phyloP scores from a whole-genome alignment of 805 yeast species.

The Ogataea corticis region DNA sequence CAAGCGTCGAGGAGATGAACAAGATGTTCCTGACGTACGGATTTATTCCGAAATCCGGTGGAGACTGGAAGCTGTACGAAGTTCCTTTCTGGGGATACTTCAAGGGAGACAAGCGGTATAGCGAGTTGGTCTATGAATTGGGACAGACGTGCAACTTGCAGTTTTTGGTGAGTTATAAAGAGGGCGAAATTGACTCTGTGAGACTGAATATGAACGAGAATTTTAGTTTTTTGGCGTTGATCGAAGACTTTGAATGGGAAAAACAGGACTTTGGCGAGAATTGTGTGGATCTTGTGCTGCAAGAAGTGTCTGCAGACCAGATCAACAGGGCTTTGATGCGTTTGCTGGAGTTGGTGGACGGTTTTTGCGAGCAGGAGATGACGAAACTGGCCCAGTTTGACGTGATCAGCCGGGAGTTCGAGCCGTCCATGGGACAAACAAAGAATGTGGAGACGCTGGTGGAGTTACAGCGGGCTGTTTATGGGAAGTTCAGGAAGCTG shows the following conservation, averaged over 20 bases:
- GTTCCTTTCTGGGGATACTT: conserved; percentile 36
- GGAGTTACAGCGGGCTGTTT: conserved; percentile 20
- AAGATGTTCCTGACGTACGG: conserved; percentile 46
- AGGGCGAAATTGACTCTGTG: conserved; percentile 15
- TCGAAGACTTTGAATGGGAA: conserved; percentile 25
- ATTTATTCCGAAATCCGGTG: conserved; percentile 40
- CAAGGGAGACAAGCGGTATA: conserved; percentile 7
- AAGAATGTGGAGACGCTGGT: conserved; percentile 20
- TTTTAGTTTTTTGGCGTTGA: conserved; percentile 35
- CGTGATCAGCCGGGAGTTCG: conserved; percentile 20
- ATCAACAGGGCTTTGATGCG: conserved; percentile 14
- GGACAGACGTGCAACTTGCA: conserved; percentile 42
- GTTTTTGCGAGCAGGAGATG: conserved; percentile 11
- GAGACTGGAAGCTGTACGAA: conserved; percentile 32
- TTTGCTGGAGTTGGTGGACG: conserved; percentile 17
- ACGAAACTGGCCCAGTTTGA: conserved; percentile 14
- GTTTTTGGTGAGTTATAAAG: conserved; percentile 32
- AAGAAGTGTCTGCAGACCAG: conserved; percentile 13
- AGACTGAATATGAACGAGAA: conserved; percentile 34
- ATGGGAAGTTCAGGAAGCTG: conserved; percentile 9
- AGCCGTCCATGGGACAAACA: conserved; percentile 16
- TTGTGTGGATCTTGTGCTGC: conserved; percentile 17
- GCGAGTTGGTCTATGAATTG: conserved; percentile 33
- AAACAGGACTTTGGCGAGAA: conserved; percentile 30
- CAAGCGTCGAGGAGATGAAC: conserved; percentile 43